Evolutionary conservation across 2,329 filamentous ascomycete species (phyloP).

Genomic region (Penicillium rolfsii): DNA sequence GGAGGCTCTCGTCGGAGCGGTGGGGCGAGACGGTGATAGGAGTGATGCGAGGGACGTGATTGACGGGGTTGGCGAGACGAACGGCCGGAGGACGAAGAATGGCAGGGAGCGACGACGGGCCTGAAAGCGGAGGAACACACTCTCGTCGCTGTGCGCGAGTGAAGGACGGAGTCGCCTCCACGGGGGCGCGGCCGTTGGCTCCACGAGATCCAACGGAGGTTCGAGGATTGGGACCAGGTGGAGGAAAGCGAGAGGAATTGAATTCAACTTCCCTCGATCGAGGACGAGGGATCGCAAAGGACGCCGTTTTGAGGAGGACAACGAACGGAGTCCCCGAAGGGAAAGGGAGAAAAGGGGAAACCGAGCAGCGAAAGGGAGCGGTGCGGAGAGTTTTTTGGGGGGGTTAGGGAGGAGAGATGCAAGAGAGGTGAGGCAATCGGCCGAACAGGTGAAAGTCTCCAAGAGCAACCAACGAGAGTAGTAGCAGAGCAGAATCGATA

Average conservation of each 20-base stretch:
- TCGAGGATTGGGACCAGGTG: slow-evolving; percentile 10
- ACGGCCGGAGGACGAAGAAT: slow-evolving; percentile 49
- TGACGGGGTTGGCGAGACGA: slow-evolving; percentile 64
- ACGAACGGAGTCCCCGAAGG: slow-evolving; percentile 1
- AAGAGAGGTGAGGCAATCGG: slow-evolving; percentile 9
- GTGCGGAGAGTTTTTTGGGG: background rate
- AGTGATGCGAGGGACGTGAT: slow-evolving; percentile 60
- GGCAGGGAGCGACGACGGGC: slow-evolving; percentile 30
- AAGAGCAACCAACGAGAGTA: background rate
- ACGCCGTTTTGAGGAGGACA: slow-evolving; percentile 31
- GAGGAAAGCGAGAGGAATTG: slow-evolving; percentile 14
- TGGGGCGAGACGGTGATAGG: slow-evolving; percentile 49
- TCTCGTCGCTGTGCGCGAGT: slow-evolving; percentile 29
- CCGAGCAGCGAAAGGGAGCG: slow-evolving; percentile 3
- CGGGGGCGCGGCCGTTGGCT: slow-evolving; percentile 17
- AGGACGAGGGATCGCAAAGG: slow-evolving; percentile 21
- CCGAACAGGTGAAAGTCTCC: slow-evolving; percentile 5
- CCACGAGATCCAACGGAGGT: slow-evolving; percentile 4
- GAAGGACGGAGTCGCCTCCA: slow-evolving; percentile 27
- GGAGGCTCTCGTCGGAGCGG: slow-evolving; percentile 40
- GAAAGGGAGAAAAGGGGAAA: background rate
- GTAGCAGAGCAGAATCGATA: background rate
- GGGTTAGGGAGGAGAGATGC: slow-evolving; percentile 7
- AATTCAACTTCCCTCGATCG: slow-evolving; percentile 21
- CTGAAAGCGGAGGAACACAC: slow-evolving; percentile 30